Conservation (phyloP, 2,329 filamentous ascomycete species). For the Fusarium zealandicum region DNA sequence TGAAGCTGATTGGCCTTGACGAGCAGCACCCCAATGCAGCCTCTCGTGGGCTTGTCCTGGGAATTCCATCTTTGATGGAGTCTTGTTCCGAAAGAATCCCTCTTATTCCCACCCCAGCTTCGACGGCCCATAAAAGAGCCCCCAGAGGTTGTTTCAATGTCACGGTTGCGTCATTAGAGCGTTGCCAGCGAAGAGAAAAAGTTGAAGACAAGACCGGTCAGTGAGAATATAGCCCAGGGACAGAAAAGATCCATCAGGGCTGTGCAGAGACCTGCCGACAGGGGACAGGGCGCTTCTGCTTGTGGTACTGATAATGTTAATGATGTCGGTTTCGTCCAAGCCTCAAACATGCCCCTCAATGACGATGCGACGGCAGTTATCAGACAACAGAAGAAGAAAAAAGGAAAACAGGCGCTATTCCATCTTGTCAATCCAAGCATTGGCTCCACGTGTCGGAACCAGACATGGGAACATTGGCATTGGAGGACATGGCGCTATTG, state of each 20-base stretch:
- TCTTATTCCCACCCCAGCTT: slow-evolving; percentile 9
- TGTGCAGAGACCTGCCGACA: too few relatives aligned
- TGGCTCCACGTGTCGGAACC: slow-evolving; percentile 20
- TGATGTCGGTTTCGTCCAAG: slow-evolving; percentile 32
- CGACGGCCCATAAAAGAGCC: background rate
- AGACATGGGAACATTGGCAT: slow-evolving; percentile 21
- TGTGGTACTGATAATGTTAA: too few relatives aligned
- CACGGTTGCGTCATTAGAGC: slow-evolving; percentile 17
- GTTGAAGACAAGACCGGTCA: slow-evolving; percentile 7
- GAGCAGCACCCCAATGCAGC: slow-evolving; percentile 23
- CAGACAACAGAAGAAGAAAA: background rate
- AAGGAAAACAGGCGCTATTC: slow-evolving; percentile 3
- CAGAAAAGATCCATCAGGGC: too few relatives aligned
- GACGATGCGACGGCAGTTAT: slow-evolving; percentile 1
- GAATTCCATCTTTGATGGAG: slow-evolving; percentile 28
- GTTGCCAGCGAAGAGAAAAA: background rate
- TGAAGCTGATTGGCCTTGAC: slow-evolving; percentile 32
- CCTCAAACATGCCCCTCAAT: slow-evolving; percentile 8
- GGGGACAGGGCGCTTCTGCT: background rate
- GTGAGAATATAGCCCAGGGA: background rate
- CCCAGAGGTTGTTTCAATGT: background rate
- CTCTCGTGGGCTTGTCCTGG: slow-evolving; percentile 20
- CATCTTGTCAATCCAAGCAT: slow-evolving; percentile 4
- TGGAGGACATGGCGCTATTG: slow-evolving; percentile 29
- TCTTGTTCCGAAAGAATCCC: slow-evolving; percentile 11